Base-by-base conservation (phyloP, 1,284 basidiomycete genomes). In the Sporisorium graminicola region DNA sequence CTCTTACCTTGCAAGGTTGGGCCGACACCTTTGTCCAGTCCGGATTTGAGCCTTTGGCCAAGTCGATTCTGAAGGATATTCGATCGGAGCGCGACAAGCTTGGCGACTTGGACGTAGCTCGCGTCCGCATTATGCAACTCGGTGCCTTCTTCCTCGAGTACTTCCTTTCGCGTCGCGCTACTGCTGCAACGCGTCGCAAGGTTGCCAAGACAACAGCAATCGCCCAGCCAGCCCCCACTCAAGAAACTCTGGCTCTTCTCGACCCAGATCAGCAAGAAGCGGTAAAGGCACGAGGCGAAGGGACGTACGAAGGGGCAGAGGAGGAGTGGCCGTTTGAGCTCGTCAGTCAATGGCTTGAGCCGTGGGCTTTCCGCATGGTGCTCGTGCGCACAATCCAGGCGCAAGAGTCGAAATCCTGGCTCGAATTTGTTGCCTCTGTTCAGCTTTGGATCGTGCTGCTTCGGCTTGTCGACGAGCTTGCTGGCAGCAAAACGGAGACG, bases 111-210 rank as follows among this genome's bases (percentile, higher is more conserved):
- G 84, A 84, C 26, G 55, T 72, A 14, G 83, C 84, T 13, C 74
- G 84, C 10, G 65, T 84, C 52, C 76, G 78, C 13, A 70, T 81
- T 43, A 81, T 86, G 80, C 77, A 81, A 50, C 58, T 84, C 12
- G 78, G 73, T 18, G 58, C 71, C 18, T 86, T 81, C 59, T 86
- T 85, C 69, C 68, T 86, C 24, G 83, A 83, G 26, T 86, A 83
- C 56, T 85, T 84, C 57, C 66, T 81, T 12, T 52, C 74, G 27
- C 82, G 80, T 14, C 75, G 75, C 22, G 58, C 65, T 7, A 50
- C 70, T 13, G 69, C 63, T 26, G 59, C 59, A 3, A 56, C 52
- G 27, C 58, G 53, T 42, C 56, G 43, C 6, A 65, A 69, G 47
- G 26, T 40, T 18, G 59, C 63, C 40, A 65, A 46, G 35, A 20